A percentile compares a stretch with the other conserved stretches of the same genome.
phyloP scores from a whole-genome alignment of 176 grass and related monocot genomes.

The Raddia guianensis region DNA sequence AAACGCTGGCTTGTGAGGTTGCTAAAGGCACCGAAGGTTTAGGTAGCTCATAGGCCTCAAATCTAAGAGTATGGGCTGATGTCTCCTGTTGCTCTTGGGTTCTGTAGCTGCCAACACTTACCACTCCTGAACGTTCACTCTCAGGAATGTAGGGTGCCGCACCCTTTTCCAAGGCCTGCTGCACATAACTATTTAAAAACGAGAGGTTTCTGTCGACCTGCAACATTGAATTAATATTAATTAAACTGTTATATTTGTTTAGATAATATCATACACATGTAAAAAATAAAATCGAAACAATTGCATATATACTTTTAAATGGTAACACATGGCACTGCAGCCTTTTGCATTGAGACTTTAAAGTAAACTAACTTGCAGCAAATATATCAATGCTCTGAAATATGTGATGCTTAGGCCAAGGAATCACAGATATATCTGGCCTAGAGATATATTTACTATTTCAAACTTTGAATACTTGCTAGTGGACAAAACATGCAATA shows the following conservation, averaged over 20 bases:
- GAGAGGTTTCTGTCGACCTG: slow-evolving; percentile 82
- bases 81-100: slow-evolving; percentile 80
- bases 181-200: slow-evolving; percentile 75
- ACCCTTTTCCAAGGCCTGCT: slow-evolving; percentile 92
- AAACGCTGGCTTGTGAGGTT: slow-evolving; percentile 47
- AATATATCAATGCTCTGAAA: background rate
- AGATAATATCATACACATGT: background rate
- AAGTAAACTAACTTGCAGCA: background rate
- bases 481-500: no score
- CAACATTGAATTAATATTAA: slow-evolving; percentile 36
- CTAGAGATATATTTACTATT: no score
- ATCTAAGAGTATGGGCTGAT: slow-evolving; percentile 80
- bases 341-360: background rate
- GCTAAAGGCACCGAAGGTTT: slow-evolving; percentile 55
- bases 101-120: slow-evolving; percentile 56
- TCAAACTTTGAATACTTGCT: no score
- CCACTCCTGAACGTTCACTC: slow-evolving; percentile 66
- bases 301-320: background rate
- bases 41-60: slow-evolving; percentile 96
- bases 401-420: background rate
- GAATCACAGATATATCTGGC: background rate
- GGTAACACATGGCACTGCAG: slow-evolving; percentile 10
- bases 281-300: slow-evolving; percentile 28
- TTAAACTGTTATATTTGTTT: slow-evolving; percentile 3
- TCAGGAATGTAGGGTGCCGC: slow-evolving; percentile 83